A percentile compares a stretch with the other conserved stretches of the same genome.
Conservation (phyloP, 2,329 filamentous ascomycete genomes). For the Podosphaera aphanis region DNA sequence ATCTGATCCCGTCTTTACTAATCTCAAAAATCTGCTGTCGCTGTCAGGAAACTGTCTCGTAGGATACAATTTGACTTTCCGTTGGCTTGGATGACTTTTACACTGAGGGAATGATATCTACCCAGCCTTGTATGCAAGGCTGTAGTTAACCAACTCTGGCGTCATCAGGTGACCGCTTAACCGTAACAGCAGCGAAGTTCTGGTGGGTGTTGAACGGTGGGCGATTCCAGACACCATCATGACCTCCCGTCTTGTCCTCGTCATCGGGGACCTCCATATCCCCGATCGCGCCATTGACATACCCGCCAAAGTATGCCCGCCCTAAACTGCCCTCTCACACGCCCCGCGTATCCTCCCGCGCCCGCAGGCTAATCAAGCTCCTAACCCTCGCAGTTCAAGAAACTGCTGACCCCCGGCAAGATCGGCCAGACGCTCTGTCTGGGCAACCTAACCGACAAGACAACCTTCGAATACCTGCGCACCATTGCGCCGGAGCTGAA, state of each 20-base stretch:
- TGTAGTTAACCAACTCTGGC: too few species aligned
- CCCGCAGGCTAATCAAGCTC: too few species aligned
- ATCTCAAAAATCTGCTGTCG: too few species aligned
- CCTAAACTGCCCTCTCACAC: slow-evolving; percentile 1
- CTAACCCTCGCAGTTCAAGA: slow-evolving; percentile 41
- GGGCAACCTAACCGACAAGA: slow-evolving; percentile 58
- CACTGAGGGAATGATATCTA: too few species aligned
- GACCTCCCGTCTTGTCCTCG: slow-evolving; percentile 75
- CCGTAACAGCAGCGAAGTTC: too few species aligned
- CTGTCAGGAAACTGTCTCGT: too few species aligned
- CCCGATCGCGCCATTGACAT: slow-evolving; percentile 81
- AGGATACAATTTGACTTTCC: too few species aligned
- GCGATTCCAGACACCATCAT: slow-evolving; percentile 17
- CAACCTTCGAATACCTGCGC: slow-evolving; percentile 60
- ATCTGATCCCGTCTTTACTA: too few species aligned
- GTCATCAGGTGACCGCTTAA: too few species aligned
- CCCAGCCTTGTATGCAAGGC: too few species aligned
- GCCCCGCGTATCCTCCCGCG: slow-evolving; percentile 2
- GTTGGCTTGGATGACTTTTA: too few species aligned
- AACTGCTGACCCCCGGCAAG: slow-evolving; percentile 62
- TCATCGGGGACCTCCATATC: slow-evolving; percentile 84
- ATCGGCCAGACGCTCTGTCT: slow-evolving; percentile 63
- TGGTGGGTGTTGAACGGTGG: too few species aligned
- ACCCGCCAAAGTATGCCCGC: slow-evolving; percentile 50
- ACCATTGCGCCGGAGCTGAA: slow-evolving; percentile 49